These are phyloP conservation scores for Saprolegnia parasitica DNA, from an alignment of 352 stramenopile species.

Conservation along the genomic window DNA sequence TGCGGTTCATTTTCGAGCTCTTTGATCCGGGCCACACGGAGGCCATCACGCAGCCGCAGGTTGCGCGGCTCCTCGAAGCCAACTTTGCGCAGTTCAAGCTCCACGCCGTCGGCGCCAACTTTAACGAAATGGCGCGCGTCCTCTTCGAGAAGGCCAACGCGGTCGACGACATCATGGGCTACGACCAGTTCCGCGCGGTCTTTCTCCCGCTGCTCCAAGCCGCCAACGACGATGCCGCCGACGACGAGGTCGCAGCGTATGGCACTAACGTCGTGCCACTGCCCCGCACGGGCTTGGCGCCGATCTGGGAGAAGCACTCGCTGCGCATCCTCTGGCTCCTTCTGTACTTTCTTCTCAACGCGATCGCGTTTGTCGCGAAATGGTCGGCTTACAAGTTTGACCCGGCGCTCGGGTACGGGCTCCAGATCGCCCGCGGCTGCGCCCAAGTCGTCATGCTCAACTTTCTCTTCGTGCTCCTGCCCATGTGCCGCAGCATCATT, in stretches of 20 bases:
- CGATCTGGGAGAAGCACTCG: slow-evolving; percentile 64
- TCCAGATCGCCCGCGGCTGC: slow-evolving; percentile 59
- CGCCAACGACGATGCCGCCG: slow-evolving; percentile 48
- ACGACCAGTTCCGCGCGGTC: slow-evolving; percentile 58
- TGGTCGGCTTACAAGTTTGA: slow-evolving; percentile 68
- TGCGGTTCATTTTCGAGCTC: slow-evolving; percentile 82
- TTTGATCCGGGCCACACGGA: slow-evolving; percentile 52
- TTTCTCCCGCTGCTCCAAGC: slow-evolving; percentile 63
- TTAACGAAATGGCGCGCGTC: slow-evolving; percentile 51
- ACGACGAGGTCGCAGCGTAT: slow-evolving; percentile 25
- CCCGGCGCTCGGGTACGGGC: slow-evolving; percentile 46
- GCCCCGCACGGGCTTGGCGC: slow-evolving; percentile 32
- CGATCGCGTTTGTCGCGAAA: slow-evolving; percentile 67
- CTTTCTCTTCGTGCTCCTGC: slow-evolving; percentile 64
- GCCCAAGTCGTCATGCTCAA: slow-evolving; percentile 71
- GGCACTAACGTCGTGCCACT: slow-evolving; percentile 29
- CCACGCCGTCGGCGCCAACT: slow-evolving; percentile 68
- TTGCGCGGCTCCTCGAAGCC: slow-evolving; percentile 55
- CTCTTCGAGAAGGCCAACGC: slow-evolving; percentile 68
- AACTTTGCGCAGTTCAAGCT: slow-evolving; percentile 75
- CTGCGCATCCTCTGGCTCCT: slow-evolving; percentile 77
- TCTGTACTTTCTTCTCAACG: slow-evolving; percentile 65
- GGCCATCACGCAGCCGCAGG: slow-evolving; percentile 55
- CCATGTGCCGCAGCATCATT: slow-evolving; percentile 70
- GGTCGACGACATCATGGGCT: slow-evolving; percentile 59